Conservation (phyloP, 148 eudicot genomes). For the Pharnaceum exiguum region DNA sequence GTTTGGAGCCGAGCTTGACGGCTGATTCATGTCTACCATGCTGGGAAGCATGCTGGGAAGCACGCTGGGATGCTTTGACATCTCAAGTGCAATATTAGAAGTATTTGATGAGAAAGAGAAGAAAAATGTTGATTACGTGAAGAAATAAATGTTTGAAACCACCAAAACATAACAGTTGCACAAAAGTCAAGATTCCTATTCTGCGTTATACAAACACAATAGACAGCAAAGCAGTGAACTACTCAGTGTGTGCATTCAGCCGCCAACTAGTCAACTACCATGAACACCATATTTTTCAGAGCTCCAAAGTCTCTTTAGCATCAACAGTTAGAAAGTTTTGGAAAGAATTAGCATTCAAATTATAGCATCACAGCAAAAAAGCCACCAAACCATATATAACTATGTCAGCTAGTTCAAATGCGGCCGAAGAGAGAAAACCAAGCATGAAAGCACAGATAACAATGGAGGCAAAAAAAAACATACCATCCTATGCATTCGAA, state of each 20-base stretch:
- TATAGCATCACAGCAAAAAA: neutral
- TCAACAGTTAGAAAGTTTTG: no score
- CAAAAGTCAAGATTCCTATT: no score
- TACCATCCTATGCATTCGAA: neutral
- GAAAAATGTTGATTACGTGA: neutral
- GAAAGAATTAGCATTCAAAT: neutral
- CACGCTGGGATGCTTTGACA: slow-evolving; percentile 24
- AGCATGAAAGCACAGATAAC: no score
- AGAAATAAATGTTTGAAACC: neutral
- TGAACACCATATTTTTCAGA: no score
- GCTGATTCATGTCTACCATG: slow-evolving; percentile 6
- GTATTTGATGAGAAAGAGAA: slow-evolving; percentile 2
- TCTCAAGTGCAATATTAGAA: slow-evolving; percentile 24
- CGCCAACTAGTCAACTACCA: no score
- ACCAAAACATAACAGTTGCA: no score
- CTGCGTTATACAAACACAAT: no score
- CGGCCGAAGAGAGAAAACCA: neutral
- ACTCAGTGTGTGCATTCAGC: no score
- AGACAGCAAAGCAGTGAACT: no score
- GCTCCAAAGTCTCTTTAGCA: no score
- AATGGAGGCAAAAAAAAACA: neutral
- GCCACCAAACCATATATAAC: neutral
- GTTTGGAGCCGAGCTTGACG: slow-evolving; percentile 22
- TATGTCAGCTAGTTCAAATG: neutral
- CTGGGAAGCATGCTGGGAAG: slow-evolving; percentile 21